Evolutionary conservation across 257 asterid species (phyloP).

Genomic region (Prunella vulgaris): DNA sequence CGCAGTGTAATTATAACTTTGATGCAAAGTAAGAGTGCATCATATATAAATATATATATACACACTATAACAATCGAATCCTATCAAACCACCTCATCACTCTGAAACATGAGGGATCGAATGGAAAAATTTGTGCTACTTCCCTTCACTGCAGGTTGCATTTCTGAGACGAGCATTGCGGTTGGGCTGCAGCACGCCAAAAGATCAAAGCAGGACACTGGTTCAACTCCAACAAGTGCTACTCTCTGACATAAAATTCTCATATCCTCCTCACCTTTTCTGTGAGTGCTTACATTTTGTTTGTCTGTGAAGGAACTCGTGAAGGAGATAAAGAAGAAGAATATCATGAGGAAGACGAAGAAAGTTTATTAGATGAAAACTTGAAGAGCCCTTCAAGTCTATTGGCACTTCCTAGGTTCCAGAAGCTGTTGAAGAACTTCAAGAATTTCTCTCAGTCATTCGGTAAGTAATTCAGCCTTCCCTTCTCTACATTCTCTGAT

Average conservation of each 20-base stretch:
- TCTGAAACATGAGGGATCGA: slow-evolving; percentile 53
- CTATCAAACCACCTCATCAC: slow-evolving; percentile 37
- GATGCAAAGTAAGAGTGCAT: slow-evolving; percentile 30
- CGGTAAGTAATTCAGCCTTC: slow-evolving; percentile 34
- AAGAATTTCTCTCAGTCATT: slow-evolving; percentile 67
- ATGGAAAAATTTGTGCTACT: slow-evolving; percentile 69
- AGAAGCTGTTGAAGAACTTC: slow-evolving; percentile 70
- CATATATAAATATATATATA: background rate
- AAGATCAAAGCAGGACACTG: slow-evolving; percentile 42
- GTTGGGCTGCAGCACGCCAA: slow-evolving; percentile 47
- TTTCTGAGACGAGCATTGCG: slow-evolving; percentile 78
- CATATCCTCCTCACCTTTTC: background rate
- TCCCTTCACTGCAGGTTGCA: slow-evolving; percentile 73
- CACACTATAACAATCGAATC: slow-evolving; percentile 25
- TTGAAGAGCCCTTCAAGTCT: slow-evolving; percentile 42
- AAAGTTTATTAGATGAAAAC: slow-evolving; percentile 41
- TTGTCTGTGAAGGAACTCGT: slow-evolving; percentile 21
- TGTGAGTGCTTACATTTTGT: slow-evolving; percentile 19
- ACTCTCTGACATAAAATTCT: background rate
- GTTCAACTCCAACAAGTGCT: slow-evolving; percentile 50
- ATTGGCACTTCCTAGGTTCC: slow-evolving; percentile 49
- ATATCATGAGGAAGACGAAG: slow-evolving; percentile 41
- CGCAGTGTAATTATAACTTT: slow-evolving; percentile 40
- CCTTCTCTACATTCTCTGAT: background rate
- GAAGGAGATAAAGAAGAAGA: slow-evolving; percentile 37